Evolutionary conservation across 176 grass and related monocot genomes (phyloP), one percentile per base, ranked within the genome.

Genomic region (Ensete glaucum): DNA sequence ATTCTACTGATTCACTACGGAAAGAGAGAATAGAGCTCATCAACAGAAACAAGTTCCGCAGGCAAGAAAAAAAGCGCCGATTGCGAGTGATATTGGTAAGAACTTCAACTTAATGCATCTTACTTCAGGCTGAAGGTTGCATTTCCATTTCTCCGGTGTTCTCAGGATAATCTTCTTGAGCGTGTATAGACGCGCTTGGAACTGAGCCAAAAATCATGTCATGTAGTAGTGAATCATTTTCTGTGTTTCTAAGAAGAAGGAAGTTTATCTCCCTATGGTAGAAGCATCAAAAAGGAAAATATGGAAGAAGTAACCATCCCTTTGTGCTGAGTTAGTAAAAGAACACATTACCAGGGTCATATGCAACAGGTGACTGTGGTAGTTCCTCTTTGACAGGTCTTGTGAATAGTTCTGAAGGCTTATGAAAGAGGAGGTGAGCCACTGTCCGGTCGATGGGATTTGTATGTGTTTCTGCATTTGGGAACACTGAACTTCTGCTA

Each of bases 371-470:
- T 51, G 82, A 82, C 54, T 50, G 81, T 25, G 67, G 78, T 80
- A 78, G 81, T 80, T 92, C 84, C 67, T 84, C 81, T 75, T 87
- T 92, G 60, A 80, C 54, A 52, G 73, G 15, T 78, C 52, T 78
- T 58, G 73, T 34, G 65, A 82, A 51, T 73, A 64, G 78, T 72
- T 85, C 76, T 29, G 55, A 72, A 72, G 77, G 82, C 79, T 64
- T 84, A 76, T 89, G 85, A 79, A 92, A 92, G 54, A 92, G 67
- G 53, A 92, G 85, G 83, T 84, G 86, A 12, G 86, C 89, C 54
- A 92, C 89, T 53, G 87, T 82, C 16, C 89, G 83, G 78, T 92
- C 89, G 0, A 88, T 84, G 80, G 83, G 89, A 83, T 92, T 92
- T 64, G 90, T 92, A 56, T 71, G 67, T 72, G 90, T 89, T 85